These are phyloP conservation scores for Rutstroemia sp. DNA, from an alignment of 2,329 filamentous ascomycete species.

Conservation along the genomic window DNA sequence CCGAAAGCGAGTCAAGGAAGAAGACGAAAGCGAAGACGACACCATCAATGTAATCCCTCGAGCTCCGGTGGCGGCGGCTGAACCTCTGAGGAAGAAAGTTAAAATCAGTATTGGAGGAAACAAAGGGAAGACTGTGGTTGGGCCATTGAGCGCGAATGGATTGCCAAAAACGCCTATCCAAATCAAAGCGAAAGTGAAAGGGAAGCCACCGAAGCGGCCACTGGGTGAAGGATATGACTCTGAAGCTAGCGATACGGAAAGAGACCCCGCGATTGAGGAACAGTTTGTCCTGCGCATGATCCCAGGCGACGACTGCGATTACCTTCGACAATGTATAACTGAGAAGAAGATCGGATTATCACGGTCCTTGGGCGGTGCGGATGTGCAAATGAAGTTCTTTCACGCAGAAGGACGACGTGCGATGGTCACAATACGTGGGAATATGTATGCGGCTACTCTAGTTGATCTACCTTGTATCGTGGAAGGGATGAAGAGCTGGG, in stretches of 20 bases:
- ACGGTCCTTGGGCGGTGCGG: conserved; percentile 58
- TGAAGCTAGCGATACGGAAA: conserved; percentile 83
- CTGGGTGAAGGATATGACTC: conserved; percentile 92
- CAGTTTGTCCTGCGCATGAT: conserved; percentile 85
- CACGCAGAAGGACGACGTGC: conserved; percentile 55
- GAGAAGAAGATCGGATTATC: conserved; percentile 68
- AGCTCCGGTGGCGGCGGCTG: neutral
- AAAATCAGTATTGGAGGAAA: conserved; percentile 32
- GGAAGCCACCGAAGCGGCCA: conserved; percentile 60
- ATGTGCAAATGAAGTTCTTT: conserved; percentile 75
- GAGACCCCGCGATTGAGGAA: conserved; percentile 81
- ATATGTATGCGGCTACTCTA: conserved; percentile 56
- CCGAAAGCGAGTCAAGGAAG: conserved; percentile 49
- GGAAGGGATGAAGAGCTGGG: conserved; percentile 70
- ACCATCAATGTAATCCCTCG: conserved; percentile 20
- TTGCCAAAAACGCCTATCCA: conserved; percentile 25
- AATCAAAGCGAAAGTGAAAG: conserved; percentile 56
- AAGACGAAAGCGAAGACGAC: conserved; percentile 42
- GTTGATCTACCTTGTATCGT: conserved; percentile 65
- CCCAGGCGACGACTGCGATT: conserved; percentile 79
- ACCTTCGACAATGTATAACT: conserved; percentile 66
- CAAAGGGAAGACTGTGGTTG: conserved; percentile 15
- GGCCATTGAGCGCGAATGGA: conserved; percentile 10
- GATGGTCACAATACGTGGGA: conserved; percentile 50
- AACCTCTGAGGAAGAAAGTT: conserved; percentile 36